phyloP scores from a whole-genome alignment of 2,329 filamentous ascomycete species.

The Apiospora sp. region DNA sequence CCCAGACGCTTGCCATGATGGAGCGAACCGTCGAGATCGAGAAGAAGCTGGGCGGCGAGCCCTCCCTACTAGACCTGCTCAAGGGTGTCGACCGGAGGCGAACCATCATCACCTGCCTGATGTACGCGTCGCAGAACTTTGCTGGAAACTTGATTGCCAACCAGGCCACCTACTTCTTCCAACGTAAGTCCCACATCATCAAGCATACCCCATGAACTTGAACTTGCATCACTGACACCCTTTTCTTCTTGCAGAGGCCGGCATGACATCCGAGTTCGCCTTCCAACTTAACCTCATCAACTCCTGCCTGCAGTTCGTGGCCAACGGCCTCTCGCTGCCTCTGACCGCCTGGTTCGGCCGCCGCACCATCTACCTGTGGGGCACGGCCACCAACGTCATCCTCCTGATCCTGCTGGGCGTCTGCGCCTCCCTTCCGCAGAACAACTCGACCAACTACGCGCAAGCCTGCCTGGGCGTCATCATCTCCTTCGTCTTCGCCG shows the following conservation, averaged over 20 bases:
- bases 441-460: constrained; percentile 33
- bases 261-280: constrained; percentile 33
- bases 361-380: constrained; percentile 44
- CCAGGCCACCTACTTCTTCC: constrained; percentile 43
- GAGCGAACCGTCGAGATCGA: constrained; percentile 47
- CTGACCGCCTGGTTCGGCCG: constrained; percentile 44
- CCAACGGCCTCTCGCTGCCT: constrained; percentile 47
- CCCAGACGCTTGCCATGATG: constrained; percentile 59
- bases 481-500: constrained; percentile 49
- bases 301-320: constrained; percentile 45
- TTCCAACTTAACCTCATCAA: constrained; percentile 40
- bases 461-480: constrained; percentile 48
- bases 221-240: constrained; percentile 27
- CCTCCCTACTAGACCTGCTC: constrained; percentile 50
- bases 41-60: constrained; percentile 38
- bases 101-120: constrained; percentile 40
- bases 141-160: constrained; percentile 41
- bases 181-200: constrained; percentile 40
- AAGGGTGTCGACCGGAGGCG: constrained; percentile 44
- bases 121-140: constrained; percentile 48
- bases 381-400: constrained; percentile 44
- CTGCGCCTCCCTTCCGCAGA: constrained; percentile 46
- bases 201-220: too few species aligned
- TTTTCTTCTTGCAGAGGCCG: constrained; percentile 36
- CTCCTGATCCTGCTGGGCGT: constrained; percentile 46